These are phyloP conservation scores for Amyloporia xantha DNA, from an alignment of 768 basidiomycete species.

Conservation along the genomic window DNA sequence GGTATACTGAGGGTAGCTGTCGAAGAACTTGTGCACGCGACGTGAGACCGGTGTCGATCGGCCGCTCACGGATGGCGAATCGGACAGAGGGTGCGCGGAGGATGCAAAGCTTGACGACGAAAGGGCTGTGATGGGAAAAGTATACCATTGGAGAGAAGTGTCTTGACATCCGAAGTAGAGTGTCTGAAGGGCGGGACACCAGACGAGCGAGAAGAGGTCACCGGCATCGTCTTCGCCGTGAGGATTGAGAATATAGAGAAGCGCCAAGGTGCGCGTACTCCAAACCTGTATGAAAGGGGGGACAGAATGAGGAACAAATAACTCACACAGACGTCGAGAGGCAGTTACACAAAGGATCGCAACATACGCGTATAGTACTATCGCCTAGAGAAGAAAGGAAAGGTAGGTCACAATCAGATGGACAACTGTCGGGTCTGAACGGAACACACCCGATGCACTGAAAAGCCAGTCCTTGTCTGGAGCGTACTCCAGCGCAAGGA, in stretches of 20 bases:
- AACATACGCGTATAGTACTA: slow-evolving; percentile 74
- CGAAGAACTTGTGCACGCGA: slow-evolving; percentile 85
- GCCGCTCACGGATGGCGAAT: slow-evolving; percentile 17
- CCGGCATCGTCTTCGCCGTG: slow-evolving; percentile 77
- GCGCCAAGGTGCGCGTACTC: slow-evolving; percentile 62
- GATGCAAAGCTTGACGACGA: slow-evolving; percentile 9
- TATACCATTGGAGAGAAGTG: slow-evolving; percentile 87
- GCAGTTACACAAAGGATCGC: not conserved
- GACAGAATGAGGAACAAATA: slow-evolving; percentile 5
- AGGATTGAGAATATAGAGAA: slow-evolving; percentile 69
- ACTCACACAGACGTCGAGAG: not conserved
- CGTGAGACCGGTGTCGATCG: slow-evolving; percentile 28
- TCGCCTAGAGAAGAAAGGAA: slow-evolving; percentile 49
- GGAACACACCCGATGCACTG: slow-evolving; percentile 68
- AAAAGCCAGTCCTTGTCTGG: slow-evolving; percentile 79
- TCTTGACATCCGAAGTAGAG: slow-evolving; percentile 90
- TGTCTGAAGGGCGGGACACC: slow-evolving; percentile 61
- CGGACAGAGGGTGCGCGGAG: slow-evolving; percentile 9
- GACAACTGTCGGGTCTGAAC: not conserved
- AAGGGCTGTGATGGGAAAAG: slow-evolving; percentile 32
- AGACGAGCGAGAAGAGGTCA: slow-evolving; percentile 81
- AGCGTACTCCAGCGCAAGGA: slow-evolving; percentile 74
- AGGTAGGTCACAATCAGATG: not conserved
- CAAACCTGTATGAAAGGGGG: slow-evolving; percentile 68
- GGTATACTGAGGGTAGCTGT: slow-evolving; percentile 74